These are phyloP conservation scores for Candida multigemmis DNA, from an alignment of 805 yeast genomes.

Conservation along the genomic window DNA sequence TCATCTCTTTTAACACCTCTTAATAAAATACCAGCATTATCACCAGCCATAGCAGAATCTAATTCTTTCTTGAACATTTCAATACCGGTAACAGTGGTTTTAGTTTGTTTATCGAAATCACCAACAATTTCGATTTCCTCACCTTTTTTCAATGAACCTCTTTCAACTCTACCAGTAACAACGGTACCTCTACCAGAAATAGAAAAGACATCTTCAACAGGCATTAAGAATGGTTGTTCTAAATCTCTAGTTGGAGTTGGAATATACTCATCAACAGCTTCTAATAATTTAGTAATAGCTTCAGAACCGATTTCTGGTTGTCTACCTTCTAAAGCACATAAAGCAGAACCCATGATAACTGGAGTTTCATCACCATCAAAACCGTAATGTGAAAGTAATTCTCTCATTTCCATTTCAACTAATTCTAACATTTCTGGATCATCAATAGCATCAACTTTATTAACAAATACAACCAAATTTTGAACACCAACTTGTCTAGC, in stretches of 20 bases:
- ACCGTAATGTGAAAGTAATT: conserved; percentile 80
- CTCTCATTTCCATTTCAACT: conserved; percentile 99
- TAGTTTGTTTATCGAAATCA: conserved; percentile 73
- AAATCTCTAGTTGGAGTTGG: conserved; percentile 97
- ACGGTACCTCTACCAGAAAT: conserved; percentile 99
- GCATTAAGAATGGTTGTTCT: conserved; percentile 94
- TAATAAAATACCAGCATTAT: conserved; percentile 93
- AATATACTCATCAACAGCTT: conserved; percentile 86
- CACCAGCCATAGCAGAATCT: conserved; percentile 98
- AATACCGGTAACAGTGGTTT: conserved; percentile 95
- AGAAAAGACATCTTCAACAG: conserved; percentile 95
- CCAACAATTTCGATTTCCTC: conserved; percentile 98
- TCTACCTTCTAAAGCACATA: conserved; percentile 86
- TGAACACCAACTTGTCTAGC: conserved; percentile 99
- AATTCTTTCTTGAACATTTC: conserved; percentile 99
- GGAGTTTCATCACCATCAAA: conserved; percentile 98
- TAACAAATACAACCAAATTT: conserved; percentile 92
- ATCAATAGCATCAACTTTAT: conserved; percentile 96
- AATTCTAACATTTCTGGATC: conserved; percentile 99
- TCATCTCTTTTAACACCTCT: conserved; percentile 99
- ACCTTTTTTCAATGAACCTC: conserved; percentile 96
- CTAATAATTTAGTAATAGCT: conserved; percentile 75
- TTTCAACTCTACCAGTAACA: conserved; percentile 97
- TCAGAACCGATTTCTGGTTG: conserved; percentile 88
- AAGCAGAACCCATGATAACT: conserved; percentile 96